Conservation (phyloP, 192 early-diverging fungal species). For the Martensiomyces pterosporus region DNA sequence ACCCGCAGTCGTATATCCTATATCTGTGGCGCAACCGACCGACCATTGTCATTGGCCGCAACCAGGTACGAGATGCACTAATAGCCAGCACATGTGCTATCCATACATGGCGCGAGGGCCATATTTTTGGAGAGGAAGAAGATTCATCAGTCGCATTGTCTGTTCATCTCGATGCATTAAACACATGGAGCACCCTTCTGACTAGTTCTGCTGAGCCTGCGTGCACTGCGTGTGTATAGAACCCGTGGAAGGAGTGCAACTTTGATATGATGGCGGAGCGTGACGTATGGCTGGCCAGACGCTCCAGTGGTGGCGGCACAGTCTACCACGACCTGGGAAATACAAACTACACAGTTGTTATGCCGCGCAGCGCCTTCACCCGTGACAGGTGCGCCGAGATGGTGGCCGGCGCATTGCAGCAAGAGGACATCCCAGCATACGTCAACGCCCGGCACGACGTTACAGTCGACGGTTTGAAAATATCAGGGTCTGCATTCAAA, state of each 20-base stretch:
- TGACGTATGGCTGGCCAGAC: constrained; percentile 77
- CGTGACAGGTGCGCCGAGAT: constrained; percentile 71
- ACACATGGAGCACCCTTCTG: too few species aligned
- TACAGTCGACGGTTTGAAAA: constrained; percentile 74
- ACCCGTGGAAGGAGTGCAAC: constrained; percentile 96
- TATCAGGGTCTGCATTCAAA: constrained; percentile 94
- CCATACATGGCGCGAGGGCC: background rate
- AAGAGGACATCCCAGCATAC: constrained; percentile 69
- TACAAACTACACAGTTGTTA: constrained; percentile 89
- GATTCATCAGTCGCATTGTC: too few species aligned
- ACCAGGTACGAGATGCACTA: constrained; percentile 83
- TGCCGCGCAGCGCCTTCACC: constrained; percentile 82
- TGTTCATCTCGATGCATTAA: too few species aligned
- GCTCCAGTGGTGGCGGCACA: constrained; percentile 88
- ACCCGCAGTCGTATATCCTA: constrained; percentile 62
- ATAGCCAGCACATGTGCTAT: too few species aligned
- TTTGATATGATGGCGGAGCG: constrained; percentile 60
- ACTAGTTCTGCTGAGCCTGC: background rate
- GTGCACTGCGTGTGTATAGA: constrained; percentile 53
- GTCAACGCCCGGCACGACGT: constrained; percentile 91
- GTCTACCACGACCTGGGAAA: constrained; percentile 98
- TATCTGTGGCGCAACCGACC: constrained; percentile 86
- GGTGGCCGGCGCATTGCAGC: constrained; percentile 68
- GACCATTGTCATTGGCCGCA: constrained; percentile 91
- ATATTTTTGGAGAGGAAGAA: constrained; percentile 1